phyloP scores from a whole-genome alignment of 441 rosid species.

The Adansonia gregorii region DNA sequence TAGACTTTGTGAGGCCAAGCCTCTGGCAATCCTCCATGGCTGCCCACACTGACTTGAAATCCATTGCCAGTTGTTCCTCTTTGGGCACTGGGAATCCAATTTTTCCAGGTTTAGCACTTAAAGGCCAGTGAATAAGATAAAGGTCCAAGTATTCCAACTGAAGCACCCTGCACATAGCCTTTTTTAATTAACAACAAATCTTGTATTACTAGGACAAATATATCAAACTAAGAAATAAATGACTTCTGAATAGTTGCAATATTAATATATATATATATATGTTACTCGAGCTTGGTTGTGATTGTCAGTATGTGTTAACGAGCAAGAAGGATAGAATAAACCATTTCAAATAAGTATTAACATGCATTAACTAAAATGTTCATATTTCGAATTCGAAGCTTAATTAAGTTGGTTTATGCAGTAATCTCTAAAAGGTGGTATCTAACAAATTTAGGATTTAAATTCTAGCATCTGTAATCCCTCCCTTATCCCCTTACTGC shows the following conservation, averaged over 20 bases:
- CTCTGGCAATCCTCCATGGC: conserved; percentile 40
- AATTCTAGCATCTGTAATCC: too few species aligned
- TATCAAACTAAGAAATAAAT: not conserved
- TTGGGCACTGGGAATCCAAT: conserved; percentile 9
- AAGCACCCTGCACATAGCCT: conserved; percentile 29
- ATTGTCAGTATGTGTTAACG: too few species aligned
- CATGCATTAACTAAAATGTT: not conserved
- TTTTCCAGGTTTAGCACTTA: conserved; percentile 39
- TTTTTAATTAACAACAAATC: not conserved
- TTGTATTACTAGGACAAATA: not conserved
- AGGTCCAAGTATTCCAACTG: conserved; percentile 43
- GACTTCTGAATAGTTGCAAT: not conserved
- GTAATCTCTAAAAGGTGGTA: too few species aligned
- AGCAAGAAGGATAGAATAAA: not conserved
- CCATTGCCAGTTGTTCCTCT: conserved; percentile 25
- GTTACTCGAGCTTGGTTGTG: too few species aligned
- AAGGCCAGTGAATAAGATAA: conserved; percentile 44
- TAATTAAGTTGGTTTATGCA: too few species aligned
- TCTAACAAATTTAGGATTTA: too few species aligned
- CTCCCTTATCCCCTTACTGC: too few species aligned
- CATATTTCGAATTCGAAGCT: too few species aligned
- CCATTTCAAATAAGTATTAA: not conserved
- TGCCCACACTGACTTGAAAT: conserved; percentile 27
- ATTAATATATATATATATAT: too few species aligned
- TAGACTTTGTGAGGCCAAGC: conserved; percentile 58